Percentiles rank a stretch among this genome's conserved stretches.
Conservation (phyloP, 495 filamentous ascomycete species). For the Podospora pseudocomata region DNA sequence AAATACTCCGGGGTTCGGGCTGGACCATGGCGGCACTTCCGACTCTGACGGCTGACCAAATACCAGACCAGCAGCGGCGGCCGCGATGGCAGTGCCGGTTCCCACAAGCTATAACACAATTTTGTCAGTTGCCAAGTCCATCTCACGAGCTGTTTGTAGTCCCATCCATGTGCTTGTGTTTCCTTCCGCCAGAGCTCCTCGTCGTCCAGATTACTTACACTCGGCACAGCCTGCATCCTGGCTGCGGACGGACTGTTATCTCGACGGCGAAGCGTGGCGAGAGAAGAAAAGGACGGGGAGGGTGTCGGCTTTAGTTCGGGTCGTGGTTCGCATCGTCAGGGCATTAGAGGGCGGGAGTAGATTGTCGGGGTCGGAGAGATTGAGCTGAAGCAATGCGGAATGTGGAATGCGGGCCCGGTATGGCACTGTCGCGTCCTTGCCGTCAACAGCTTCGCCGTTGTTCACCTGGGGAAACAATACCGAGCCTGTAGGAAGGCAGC, state of each 20-base stretch:
- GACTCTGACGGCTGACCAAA: conserved; percentile 48
- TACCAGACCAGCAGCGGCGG: conserved; percentile 54
- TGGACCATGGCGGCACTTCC: conserved; percentile 25
- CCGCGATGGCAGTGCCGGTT: conserved; percentile 56
- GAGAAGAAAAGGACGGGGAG: conserved; percentile 34
- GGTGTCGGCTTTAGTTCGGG: conserved; percentile 34
- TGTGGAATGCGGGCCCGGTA: conserved; percentile 25
- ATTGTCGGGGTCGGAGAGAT: conserved; percentile 17
- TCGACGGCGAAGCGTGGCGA: conserved; percentile 39
- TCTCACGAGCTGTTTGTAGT: background rate
- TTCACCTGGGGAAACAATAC: conserved; percentile 1
- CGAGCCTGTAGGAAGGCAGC: conserved; percentile 4
- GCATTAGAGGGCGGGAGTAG: conserved; percentile 28
- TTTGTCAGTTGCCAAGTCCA: conserved; percentile 17
- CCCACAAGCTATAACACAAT: conserved; percentile 48
- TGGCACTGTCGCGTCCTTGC: background rate
- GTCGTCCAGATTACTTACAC: conserved; percentile 35
- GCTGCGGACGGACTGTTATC: conserved; percentile 38
- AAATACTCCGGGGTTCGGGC: conserved; percentile 43
- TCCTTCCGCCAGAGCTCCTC: background rate
- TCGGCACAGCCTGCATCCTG: conserved; percentile 62
- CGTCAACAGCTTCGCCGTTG: conserved; percentile 1
- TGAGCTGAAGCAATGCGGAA: conserved; percentile 16
- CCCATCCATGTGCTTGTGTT: background rate
- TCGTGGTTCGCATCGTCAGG: conserved; percentile 41